Conservation (phyloP, 352 stramenopile genomes). For the Pythium folliculosum region DNA sequence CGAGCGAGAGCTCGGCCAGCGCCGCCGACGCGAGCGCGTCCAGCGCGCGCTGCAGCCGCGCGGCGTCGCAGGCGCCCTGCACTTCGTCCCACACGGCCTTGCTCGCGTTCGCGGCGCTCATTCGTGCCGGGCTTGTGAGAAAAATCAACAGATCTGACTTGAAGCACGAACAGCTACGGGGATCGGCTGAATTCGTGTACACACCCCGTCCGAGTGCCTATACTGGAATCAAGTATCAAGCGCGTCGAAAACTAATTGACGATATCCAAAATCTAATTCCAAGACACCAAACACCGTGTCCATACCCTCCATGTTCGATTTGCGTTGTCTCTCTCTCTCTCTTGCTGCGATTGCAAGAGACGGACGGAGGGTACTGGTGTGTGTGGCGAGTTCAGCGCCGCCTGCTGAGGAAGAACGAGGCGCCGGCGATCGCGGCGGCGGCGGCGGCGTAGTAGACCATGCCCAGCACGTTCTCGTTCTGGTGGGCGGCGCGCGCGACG, state of each 20-base stretch:
- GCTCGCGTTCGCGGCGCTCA: slow-evolving; percentile 33
- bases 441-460: slow-evolving; percentile 83
- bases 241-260: not conserved
- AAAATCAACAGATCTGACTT: too few species aligned
- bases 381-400: slow-evolving; percentile 35
- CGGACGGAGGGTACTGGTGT: too few species aligned
- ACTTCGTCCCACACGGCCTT: slow-evolving; percentile 68
- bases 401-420: slow-evolving; percentile 78
- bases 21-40: not conserved
- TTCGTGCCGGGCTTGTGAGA: not conserved
- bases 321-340: too few species aligned
- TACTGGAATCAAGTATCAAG: not conserved
- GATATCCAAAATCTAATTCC: not conserved
- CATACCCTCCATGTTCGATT: too few species aligned
- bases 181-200: not conserved
- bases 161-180: not conserved
- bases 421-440: slow-evolving; percentile 71
- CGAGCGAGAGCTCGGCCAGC: slow-evolving; percentile 32
- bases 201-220: not conserved
- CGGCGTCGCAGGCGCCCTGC: slow-evolving; percentile 52
- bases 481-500: slow-evolving; percentile 32
- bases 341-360: too few species aligned
- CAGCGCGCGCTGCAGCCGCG: slow-evolving; percentile 40
- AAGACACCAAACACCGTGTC: too few species aligned
- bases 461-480: slow-evolving; percentile 55